Evolutionary conservation across 1,284 basidiomycete species (phyloP).

Genomic region (Exobasidium cylindrosporum): DNA sequence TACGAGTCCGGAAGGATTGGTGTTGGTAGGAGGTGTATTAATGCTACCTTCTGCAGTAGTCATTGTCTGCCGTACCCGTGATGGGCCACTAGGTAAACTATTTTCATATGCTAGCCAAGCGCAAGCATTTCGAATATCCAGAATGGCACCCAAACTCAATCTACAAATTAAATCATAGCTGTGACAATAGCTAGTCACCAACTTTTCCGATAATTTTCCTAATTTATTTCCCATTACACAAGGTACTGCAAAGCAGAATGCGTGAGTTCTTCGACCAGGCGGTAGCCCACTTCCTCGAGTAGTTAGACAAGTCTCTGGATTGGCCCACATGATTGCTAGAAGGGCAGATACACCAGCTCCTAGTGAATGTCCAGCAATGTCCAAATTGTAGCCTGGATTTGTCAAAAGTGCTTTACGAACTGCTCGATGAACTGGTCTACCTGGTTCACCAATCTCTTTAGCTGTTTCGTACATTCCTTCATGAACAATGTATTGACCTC

Average conservation of each 20-base stretch:
- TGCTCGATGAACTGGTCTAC: constrained; percentile 72
- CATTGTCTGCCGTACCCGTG: too few relatives aligned
- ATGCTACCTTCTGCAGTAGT: background rate
- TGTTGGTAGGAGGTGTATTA: background rate
- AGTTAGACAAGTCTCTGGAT: constrained; percentile 53
- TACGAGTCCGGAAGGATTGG: background rate
- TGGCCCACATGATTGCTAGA: constrained; percentile 79
- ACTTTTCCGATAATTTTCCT: constrained; percentile 61
- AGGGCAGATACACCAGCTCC: constrained; percentile 79
- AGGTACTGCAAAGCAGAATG: constrained; percentile 77
- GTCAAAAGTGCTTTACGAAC: constrained; percentile 67
- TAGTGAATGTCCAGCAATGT: constrained; percentile 71
- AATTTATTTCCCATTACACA: constrained; percentile 65
- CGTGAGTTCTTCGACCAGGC: constrained; percentile 65
- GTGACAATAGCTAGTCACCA: constrained; percentile 75
- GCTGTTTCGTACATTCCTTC: constrained; percentile 77
- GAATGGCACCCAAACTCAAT: constrained; percentile 71
- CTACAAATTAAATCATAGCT: constrained; percentile 77
- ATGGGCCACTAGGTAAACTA: constrained; percentile 30
- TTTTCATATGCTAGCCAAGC: constrained; percentile 73
- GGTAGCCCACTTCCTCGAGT: constrained; percentile 61
- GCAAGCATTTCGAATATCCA: constrained; percentile 71
- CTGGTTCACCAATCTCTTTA: constrained; percentile 70
- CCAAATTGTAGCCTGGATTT: constrained; percentile 66
- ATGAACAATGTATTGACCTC: constrained; percentile 22